Conservation (phyloP, 495 filamentous ascomycete genomes). For the Terfezia boudieri region DNA sequence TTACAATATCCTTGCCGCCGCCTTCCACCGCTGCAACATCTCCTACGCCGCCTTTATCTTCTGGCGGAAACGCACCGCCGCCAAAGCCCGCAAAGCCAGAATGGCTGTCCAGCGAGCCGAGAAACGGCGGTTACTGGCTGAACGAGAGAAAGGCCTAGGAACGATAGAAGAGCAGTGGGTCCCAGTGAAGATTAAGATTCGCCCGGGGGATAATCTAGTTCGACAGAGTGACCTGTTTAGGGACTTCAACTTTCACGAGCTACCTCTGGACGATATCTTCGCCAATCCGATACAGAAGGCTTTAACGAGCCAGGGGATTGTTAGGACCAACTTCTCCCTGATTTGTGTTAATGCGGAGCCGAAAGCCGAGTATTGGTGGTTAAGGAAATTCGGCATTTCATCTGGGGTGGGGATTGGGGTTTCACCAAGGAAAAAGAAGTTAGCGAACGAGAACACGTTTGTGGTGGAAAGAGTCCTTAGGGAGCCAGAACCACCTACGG, state of each 20-base stretch:
- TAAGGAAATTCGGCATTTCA: conserved; percentile 6
- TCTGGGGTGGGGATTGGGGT: neutral
- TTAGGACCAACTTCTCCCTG: neutral
- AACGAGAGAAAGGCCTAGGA: neutral
- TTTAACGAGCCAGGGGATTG: neutral
- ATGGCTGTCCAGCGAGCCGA: neutral
- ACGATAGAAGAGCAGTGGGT: neutral
- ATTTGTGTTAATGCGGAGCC: conserved; percentile 10
- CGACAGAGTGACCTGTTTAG: neutral
- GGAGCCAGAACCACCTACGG: neutral
- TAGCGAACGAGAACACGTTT: neutral
- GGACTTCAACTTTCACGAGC: neutral
- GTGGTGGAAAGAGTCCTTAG: neutral
- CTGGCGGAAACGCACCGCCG: neutral
- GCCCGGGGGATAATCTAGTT: neutral
- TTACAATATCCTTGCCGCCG: neutral
- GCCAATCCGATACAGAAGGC: neutral
- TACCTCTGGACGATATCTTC: neutral
- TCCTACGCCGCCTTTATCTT: neutral
- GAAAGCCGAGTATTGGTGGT: conserved; percentile 4
- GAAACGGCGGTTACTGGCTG: neutral
- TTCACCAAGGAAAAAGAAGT: neutral
- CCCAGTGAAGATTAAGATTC: neutral
- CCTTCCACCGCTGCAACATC: neutral
- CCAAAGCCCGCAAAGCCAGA: neutral